Base-by-base conservation (phyloP, 371 early-diverging fungal genomes). In the Mucor lusitanicus region DNA sequence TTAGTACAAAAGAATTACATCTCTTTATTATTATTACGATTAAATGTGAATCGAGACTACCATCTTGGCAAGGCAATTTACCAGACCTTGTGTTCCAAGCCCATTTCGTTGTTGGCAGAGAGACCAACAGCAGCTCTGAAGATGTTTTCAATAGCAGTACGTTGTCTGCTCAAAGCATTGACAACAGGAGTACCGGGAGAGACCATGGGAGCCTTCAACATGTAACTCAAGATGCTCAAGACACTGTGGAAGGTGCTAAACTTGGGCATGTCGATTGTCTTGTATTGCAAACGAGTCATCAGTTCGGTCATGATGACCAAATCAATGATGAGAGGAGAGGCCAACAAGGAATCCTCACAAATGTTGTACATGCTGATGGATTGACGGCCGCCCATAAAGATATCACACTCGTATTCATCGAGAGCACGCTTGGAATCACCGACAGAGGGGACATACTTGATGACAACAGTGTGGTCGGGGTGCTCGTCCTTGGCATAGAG, bases 361-460 rank as follows among this genome's bases (percentile, higher is more conserved):
- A 96, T 92, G 82, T 97, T 98, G 89, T 96, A 97, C 75, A 96
- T 76, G 42, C 97, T 95, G 75, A 98, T 93, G 66, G 96, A 95
- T 88, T 93, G 94, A 78, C 93, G 92, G 56, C 99, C 99, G 58
- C 94, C 96, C 97, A 97, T 97, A 76, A 97, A 98, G 78, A 98
- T 97, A 83, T 98, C 97, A 69, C 91, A 91, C 65, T 94, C 93
- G 69, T 98, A 98, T 81, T 98, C 98, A 85, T 98, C 98, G 71
- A 98, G 79, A 30, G 98, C 98, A 74, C 98, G 93, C 91, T 98
- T 98, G 57, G 92, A 92, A 82, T 98, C 98, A 72, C 96, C 97
- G 37, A 98, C 98, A 9, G 95, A 85, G 28, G 98, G 98, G 23
- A 94, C 92, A 78, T 98, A 97, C 91, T 98, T 98, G 91, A 98